These are phyloP conservation scores for Aspergillus puulaauensis DNA, from an alignment of 2,329 filamentous ascomycete genomes.

Conservation along the genomic window DNA sequence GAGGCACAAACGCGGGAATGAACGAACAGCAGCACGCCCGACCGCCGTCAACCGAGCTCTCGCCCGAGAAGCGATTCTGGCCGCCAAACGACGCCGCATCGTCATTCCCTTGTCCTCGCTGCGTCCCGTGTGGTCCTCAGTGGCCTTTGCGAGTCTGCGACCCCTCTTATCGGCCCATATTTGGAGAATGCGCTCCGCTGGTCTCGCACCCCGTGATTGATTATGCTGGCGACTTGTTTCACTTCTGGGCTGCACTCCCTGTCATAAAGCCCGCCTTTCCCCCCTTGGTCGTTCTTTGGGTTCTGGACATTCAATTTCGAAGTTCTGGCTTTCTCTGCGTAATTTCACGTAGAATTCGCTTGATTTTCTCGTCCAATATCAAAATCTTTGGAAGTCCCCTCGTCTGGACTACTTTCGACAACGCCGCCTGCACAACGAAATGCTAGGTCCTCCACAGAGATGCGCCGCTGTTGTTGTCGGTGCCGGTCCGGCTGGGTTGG, in stretches of 20 bases:
- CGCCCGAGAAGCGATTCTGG: constrained; percentile 10
- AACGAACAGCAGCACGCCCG: not conserved
- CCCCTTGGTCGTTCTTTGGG: not conserved
- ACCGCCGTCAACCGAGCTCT: constrained; percentile 7
- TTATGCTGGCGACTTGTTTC: constrained; percentile 3
- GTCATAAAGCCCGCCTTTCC: constrained; percentile 5
- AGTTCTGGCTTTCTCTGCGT: constrained; percentile 3
- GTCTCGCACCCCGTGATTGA: constrained; percentile 4
- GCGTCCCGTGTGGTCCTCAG: not conserved
- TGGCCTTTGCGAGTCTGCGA: not conserved
- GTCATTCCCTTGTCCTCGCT: constrained; percentile 3
- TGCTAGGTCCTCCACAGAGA: constrained; percentile 29
- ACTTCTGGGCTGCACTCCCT: not conserved
- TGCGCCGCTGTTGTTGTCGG: constrained; percentile 60
- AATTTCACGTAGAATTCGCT: constrained; percentile 5
- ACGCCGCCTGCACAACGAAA: constrained; percentile 7
- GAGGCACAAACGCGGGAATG: not conserved
- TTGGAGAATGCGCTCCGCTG: constrained; percentile 2
- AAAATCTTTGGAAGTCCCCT: not conserved
- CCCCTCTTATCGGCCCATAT: constrained; percentile 5
- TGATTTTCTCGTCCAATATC: not conserved
- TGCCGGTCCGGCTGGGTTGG: constrained; percentile 59
- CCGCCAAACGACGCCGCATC: constrained; percentile 5
- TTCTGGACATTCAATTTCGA: constrained; percentile 2
- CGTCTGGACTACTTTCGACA: not conserved